phyloP scores from a whole-genome alignment of 2,329 filamentous ascomycete genomes.

The Pseudogymnoascus sp. region DNA sequence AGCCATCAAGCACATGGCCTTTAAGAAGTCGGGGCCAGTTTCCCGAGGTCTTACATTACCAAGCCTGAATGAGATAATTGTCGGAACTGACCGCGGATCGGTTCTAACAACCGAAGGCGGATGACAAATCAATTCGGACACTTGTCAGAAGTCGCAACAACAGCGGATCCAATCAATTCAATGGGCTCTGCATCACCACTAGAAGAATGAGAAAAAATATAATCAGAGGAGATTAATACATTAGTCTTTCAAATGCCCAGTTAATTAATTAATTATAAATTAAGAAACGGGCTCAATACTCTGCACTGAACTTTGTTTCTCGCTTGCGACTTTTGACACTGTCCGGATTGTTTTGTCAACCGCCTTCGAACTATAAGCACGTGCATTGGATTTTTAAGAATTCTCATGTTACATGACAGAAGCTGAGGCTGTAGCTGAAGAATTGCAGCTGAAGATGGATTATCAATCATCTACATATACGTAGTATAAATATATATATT shows the following conservation, averaged over 20 bases:
- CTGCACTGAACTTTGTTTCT: too few species aligned
- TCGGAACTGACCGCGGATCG: not conserved
- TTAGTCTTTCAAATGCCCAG: too few species aligned
- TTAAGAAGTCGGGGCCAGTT: not conserved
- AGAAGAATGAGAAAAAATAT: too few species aligned
- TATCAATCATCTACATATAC: not conserved
- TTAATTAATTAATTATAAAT: too few species aligned
- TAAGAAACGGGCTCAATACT: too few species aligned
- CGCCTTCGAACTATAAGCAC: constrained; percentile 1
- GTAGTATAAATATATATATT: not conserved
- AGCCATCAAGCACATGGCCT: not conserved
- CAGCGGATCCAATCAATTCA: too few species aligned
- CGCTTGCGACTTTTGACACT: too few species aligned
- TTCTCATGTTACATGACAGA: not conserved
- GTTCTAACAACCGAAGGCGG: not conserved
- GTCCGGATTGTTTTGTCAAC: too few species aligned
- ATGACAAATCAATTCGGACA: too few species aligned
- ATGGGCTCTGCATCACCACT: too few species aligned
- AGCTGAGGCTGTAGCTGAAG: not conserved
- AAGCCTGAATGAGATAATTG: not conserved
- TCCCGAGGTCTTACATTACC: not conserved
- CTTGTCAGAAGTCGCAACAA: too few species aligned
- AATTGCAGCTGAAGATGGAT: not conserved
- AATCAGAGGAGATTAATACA: too few species aligned
- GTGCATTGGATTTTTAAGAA: not conserved